These are phyloP conservation scores for Sicyos edulis DNA, from an alignment of 306 rosid species.

Conservation along the genomic window DNA sequence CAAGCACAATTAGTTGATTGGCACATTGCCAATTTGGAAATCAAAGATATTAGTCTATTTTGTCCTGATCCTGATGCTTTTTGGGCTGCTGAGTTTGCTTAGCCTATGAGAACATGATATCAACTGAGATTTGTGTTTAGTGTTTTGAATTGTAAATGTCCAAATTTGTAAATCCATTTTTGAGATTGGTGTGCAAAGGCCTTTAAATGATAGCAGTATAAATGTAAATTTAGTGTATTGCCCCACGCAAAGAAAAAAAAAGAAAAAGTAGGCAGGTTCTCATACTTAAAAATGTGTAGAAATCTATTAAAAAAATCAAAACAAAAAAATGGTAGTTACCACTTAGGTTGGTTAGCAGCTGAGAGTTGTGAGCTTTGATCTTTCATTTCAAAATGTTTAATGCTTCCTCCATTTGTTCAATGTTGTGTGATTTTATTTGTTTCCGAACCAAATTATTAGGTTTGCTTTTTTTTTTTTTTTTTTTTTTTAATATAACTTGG, in stretches of 20 bases:
- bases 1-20: conserved; percentile 83
- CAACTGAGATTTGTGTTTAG: background rate
- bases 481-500: no score
- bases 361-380: background rate
- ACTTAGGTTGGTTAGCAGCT: background rate
- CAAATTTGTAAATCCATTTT: conserved; percentile 18
- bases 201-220: background rate
- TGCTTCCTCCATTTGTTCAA: background rate
- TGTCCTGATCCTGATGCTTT: conserved; percentile 86
- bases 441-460: no score
- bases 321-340: background rate
- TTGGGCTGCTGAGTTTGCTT: conserved; percentile 82
- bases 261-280: background rate
- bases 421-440: no score
- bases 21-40: conserved; percentile 90
- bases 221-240: conserved; percentile 11
- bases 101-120: background rate
- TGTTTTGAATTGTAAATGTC: conserved; percentile 19
- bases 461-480: no score
- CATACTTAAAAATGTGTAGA: background rate
- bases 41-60: conserved; percentile 70
- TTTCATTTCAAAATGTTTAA: no score
- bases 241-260: background rate
- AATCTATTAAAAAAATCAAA: no score
- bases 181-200: background rate